Evolutionary conservation across 202 grass and related monocot species (phyloP).

Genomic region (Schoenoplectus triqueter): DNA sequence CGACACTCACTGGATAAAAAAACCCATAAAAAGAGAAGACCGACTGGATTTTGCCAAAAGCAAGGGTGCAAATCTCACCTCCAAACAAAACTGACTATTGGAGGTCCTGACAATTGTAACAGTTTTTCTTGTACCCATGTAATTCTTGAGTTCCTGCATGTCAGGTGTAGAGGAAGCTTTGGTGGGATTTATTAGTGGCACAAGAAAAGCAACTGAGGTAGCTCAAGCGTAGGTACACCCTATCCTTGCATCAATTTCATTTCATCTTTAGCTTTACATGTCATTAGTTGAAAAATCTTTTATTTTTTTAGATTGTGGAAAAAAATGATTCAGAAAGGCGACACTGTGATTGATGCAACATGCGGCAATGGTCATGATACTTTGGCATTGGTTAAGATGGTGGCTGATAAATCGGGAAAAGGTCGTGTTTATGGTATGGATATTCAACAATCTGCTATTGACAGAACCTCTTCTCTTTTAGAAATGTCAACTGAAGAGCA

Average conservation of each 20-base stretch:
- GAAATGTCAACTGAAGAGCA: too few relatives aligned
- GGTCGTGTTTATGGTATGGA: too few relatives aligned
- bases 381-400: not conserved
- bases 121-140: not conserved
- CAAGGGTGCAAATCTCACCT: too few relatives aligned
- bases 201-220: conserved; percentile 78
- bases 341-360: conserved; percentile 85
- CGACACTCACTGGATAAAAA: too few relatives aligned
- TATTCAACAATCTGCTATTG: too few relatives aligned
- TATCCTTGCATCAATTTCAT: conserved; percentile 4
- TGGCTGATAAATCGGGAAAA: too few relatives aligned
- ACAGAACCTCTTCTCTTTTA: not conserved
- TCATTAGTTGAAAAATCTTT: conserved; percentile 7
- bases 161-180: conserved; percentile 65
- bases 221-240: conserved; percentile 81
- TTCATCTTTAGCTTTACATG: not conserved
- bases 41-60: too few relatives aligned
- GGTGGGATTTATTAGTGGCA: conserved; percentile 73
- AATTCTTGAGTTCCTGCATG: not conserved
- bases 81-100: too few relatives aligned
- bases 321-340: conserved; percentile 66
- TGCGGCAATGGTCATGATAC: conserved; percentile 89
- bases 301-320: conserved; percentile 66
- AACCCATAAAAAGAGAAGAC: too few relatives aligned
- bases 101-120: too few relatives aligned